Percentiles rank a stretch among this genome's conserved stretches.
Evolutionary conservation across 805 yeast species (phyloP).

Genomic region (Wickerhamiella parazyma): DNA sequence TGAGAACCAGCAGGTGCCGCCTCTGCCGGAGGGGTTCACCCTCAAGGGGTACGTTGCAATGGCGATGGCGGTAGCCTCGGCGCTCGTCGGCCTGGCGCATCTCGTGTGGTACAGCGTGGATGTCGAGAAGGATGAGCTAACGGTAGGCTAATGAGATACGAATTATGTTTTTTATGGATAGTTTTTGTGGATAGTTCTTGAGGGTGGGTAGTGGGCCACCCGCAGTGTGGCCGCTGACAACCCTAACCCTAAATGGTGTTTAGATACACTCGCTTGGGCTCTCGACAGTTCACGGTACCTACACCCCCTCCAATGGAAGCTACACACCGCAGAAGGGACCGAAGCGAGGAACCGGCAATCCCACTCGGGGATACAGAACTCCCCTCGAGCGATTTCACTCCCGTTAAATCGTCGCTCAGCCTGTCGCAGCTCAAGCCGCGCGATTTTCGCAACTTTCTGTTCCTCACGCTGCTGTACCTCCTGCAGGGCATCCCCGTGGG

Average conservation of each 20-base stretch:
- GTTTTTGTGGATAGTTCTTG: no score
- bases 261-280: no score
- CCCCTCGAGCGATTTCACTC: constrained; percentile 1
- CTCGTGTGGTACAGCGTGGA: constrained; percentile 71
- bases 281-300: no score
- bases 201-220: no score
- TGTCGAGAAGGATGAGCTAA: not conserved
- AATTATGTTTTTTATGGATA: not conserved
- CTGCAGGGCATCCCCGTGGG: constrained; percentile 98
- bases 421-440: constrained; percentile 22
- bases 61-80: constrained; percentile 79
- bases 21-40: constrained; percentile 81
- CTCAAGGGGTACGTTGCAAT: constrained; percentile 89
- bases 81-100: constrained; percentile 62
- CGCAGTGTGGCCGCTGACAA: no score
- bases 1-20: constrained; percentile 51
- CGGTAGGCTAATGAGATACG: not conserved
- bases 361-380: constrained; percentile 4
- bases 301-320: not conserved
- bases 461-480: constrained; percentile 61
- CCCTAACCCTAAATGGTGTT: no score
- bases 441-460: constrained; percentile 63
- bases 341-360: constrained; percentile 6
- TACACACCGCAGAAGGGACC: not conserved
- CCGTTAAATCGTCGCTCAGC: constrained; percentile 12